These are phyloP conservation scores for Rhodamnia argentea DNA, from an alignment of 345 rosid genomes.

Conservation along the genomic window DNA sequence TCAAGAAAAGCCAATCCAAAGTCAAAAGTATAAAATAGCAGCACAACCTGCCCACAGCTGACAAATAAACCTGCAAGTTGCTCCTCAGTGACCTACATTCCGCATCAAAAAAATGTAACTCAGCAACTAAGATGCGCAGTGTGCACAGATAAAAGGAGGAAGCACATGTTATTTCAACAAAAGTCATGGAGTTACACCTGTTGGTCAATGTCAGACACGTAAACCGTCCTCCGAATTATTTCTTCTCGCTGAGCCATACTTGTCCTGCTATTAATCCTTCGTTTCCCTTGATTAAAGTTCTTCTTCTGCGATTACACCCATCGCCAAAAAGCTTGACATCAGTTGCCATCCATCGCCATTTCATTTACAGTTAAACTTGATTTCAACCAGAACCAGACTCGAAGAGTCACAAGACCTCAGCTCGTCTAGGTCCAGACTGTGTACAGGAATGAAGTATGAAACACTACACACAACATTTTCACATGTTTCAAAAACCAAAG, in stretches of 20 bases:
- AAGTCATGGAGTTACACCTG: constrained; percentile 39
- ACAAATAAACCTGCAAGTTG: constrained; percentile 91
- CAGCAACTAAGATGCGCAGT: not conserved
- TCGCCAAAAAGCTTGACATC: not conserved
- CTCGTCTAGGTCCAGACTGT: not conserved
- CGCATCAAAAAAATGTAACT: not conserved
- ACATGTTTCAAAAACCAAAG: not conserved
- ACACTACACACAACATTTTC: not conserved
- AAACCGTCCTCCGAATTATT: constrained; percentile 75
- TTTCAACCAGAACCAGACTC: not conserved
- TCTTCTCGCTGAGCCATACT: constrained; percentile 89
- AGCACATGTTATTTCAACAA: not conserved
- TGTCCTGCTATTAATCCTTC: constrained; percentile 65
- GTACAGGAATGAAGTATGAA: not conserved
- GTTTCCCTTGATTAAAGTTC: constrained; percentile 55
- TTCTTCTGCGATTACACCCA: constrained; percentile 41
- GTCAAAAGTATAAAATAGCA: not conserved
- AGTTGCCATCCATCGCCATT: not conserved
- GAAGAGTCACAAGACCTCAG: not conserved
- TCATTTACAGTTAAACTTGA: not conserved
- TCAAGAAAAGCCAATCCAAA: not conserved
- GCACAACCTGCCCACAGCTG: constrained; percentile 67
- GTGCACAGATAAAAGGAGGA: not conserved
- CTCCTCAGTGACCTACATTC: constrained; percentile 79
- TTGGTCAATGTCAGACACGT: constrained; percentile 90